These are phyloP conservation scores for Brassica incana DNA, from an alignment of 345 rosid species.

Conservation along the genomic window DNA sequence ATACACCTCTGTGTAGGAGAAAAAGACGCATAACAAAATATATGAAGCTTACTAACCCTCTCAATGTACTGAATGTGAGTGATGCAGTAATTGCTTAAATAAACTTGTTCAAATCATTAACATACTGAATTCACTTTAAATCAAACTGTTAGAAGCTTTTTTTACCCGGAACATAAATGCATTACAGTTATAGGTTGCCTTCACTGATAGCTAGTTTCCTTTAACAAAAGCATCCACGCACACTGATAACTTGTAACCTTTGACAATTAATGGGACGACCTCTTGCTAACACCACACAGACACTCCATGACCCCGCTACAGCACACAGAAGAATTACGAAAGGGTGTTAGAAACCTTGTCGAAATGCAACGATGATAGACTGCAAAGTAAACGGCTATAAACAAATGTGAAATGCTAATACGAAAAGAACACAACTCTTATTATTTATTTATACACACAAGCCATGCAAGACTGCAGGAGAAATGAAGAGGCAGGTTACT, in stretches of 20 bases:
- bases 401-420: neutral
- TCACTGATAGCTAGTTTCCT: neutral
- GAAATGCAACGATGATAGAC: neutral
- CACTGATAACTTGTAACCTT: neutral
- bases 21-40: neutral
- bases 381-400: neutral
- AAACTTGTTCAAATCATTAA: constrained; percentile 3
- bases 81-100: constrained; percentile 9
- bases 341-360: neutral
- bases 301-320: neutral
- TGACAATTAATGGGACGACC: neutral
- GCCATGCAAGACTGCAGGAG: neutral
- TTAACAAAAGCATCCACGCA: neutral
- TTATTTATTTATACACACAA: neutral
- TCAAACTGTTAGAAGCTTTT: neutral
- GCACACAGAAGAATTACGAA: neutral
- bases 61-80: neutral
- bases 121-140: neutral
- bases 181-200: neutral
- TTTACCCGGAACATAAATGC: neutral
- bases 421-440: neutral
- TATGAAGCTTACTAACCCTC: neutral
- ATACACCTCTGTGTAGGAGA: neutral
- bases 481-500: neutral
- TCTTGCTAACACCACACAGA: neutral